These are phyloP conservation scores for Gautieria morchelliformis DNA, from an alignment of 768 basidiomycete genomes.

Conservation along the genomic window DNA sequence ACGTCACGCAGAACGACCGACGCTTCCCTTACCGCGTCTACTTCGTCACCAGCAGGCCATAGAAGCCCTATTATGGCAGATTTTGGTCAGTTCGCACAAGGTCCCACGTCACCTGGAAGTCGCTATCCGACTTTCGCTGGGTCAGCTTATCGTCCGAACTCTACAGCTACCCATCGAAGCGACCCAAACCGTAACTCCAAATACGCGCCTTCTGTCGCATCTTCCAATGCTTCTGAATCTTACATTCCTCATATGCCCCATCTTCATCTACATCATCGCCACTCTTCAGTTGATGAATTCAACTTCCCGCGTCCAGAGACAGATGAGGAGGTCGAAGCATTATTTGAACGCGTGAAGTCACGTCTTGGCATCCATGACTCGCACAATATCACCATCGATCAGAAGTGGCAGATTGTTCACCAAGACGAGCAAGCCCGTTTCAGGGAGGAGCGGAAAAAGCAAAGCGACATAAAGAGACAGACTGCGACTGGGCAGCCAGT, in stretches of 20 bases:
- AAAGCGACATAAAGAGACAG: slow-evolving; percentile 52
- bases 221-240: slow-evolving; percentile 30
- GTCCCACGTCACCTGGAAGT: slow-evolving; percentile 17
- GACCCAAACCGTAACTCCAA: slow-evolving; percentile 43
- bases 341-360: slow-evolving; percentile 71
- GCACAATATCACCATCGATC: slow-evolving; percentile 55
- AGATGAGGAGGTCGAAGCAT: slow-evolving; percentile 66
- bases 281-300: slow-evolving; percentile 45
- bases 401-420: slow-evolving; percentile 89
- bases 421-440: slow-evolving; percentile 74
- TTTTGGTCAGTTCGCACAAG: slow-evolving; percentile 36
- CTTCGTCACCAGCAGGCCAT: slow-evolving; percentile 35
- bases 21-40: slow-evolving; percentile 18
- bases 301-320: slow-evolving; percentile 66
- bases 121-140: slow-evolving; percentile 8
- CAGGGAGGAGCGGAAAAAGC: slow-evolving; percentile 59
- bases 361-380: slow-evolving; percentile 43
- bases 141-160: slow-evolving; percentile 20
- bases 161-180: slow-evolving; percentile 32
- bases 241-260: slow-evolving; percentile 39
- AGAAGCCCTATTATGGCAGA: slow-evolving; percentile 45
- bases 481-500: slow-evolving; percentile 44
- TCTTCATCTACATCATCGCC: slow-evolving; percentile 14
- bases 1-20: not conserved
- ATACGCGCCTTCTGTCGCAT: slow-evolving; percentile 48